Percentiles rank a stretch among this genome's conserved stretches.
These are phyloP conservation scores for Pseudocercospora eumusae DNA, from an alignment of 2,329 filamentous ascomycete genomes.

Conservation along the genomic window DNA sequence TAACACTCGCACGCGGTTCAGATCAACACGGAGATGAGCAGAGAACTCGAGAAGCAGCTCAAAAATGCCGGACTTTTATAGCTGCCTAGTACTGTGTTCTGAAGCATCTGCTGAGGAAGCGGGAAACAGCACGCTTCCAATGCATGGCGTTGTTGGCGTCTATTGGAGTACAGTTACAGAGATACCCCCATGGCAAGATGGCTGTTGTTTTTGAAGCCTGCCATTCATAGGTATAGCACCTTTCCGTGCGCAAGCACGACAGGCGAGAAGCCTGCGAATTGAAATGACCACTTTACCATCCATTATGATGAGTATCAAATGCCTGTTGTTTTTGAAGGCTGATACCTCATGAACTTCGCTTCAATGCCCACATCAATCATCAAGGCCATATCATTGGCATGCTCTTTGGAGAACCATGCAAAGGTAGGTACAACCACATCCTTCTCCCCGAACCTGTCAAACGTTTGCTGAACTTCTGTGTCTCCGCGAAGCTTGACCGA, in stretches of 20 bases:
- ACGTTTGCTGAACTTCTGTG: conserved; percentile 8
- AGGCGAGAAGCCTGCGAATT: conserved; percentile 35
- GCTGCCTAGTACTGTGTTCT: conserved; percentile 38
- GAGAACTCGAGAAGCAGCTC: conserved; percentile 37
- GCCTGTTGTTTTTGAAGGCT: conserved; percentile 26
- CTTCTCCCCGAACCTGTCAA: conserved; percentile 9
- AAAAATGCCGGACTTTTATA: conserved; percentile 31
- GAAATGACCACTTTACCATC: conserved; percentile 27
- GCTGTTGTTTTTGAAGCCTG: conserved; percentile 37
- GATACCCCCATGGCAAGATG: conserved; percentile 32
- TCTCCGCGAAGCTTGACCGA: conserved; percentile 5
- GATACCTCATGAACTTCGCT: conserved; percentile 13
- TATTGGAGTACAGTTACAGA: conserved; percentile 26
- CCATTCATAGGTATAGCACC: conserved; percentile 33
- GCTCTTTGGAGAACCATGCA: conserved; percentile 2
- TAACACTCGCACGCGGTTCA: conserved; percentile 26
- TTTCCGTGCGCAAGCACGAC: conserved; percentile 30
- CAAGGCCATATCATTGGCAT: not conserved
- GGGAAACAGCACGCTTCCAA: conserved; percentile 38
- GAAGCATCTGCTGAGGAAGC: conserved; percentile 23
- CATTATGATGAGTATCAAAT: conserved; percentile 20
- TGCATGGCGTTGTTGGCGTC: conserved; percentile 37
- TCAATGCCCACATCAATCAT: not conserved
- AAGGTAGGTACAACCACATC: conserved; percentile 16
- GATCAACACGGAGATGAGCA: conserved; percentile 30